phyloP scores from a whole-genome alignment of 1,284 basidiomycete genomes.

The Cutaneotrichosporon arboriforme region DNA sequence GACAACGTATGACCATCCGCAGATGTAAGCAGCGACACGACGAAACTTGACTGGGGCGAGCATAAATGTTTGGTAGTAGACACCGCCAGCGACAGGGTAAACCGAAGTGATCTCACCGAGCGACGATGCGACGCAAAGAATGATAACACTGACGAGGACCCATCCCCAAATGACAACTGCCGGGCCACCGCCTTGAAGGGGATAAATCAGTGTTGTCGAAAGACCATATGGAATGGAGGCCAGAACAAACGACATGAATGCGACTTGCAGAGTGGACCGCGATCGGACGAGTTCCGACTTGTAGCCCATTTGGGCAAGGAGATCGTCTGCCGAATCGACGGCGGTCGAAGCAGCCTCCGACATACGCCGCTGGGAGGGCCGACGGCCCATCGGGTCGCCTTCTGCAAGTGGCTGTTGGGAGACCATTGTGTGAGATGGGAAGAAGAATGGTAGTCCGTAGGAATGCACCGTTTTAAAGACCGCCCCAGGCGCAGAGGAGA shows the following conservation, averaged over 20 bases:
- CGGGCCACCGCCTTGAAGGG: conserved; percentile 33
- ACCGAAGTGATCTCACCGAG: conserved; percentile 49
- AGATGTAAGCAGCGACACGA: conserved; percentile 46
- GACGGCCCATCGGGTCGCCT: no score
- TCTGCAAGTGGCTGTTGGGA: no score
- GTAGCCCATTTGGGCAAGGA: conserved; percentile 20
- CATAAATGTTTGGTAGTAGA: conserved; percentile 50
- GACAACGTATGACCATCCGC: conserved; percentile 49
- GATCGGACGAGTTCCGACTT: conserved; percentile 15
- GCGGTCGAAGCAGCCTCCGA: neutral
- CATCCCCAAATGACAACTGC: conserved; percentile 42
- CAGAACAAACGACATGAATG: conserved; percentile 35
- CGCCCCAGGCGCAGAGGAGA: no score
- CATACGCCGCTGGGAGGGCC: no score
- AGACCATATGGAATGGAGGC: conserved; percentile 35
- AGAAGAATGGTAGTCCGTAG: no score
- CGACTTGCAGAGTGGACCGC: conserved; percentile 15
- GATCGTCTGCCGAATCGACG: conserved; percentile 18
- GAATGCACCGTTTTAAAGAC: no score
- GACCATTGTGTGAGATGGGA: no score
- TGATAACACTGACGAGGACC: conserved; percentile 48
- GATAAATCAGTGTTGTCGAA: conserved; percentile 35
- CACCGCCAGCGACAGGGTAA: conserved; percentile 48
- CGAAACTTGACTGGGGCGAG: conserved; percentile 40
- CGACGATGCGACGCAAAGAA: conserved; percentile 47